Conservation (phyloP, 2,329 filamentous ascomycete genomes). For the Byssothecium circinans region DNA sequence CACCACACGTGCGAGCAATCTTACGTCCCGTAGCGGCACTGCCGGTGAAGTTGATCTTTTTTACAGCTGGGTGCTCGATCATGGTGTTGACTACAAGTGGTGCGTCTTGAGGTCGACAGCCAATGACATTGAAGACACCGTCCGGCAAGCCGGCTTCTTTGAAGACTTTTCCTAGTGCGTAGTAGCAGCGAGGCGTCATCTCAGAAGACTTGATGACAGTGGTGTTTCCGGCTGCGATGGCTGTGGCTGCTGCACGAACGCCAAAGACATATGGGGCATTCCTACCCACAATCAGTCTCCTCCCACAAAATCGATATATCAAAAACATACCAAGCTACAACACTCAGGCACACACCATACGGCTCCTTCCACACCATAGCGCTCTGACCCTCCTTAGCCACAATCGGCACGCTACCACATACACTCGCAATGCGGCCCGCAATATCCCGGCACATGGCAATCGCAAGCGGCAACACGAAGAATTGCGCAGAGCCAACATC, state of each 20-base stretch:
- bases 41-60: slow-evolving; percentile 75
- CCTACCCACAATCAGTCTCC: slow-evolving; percentile 24
- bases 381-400: slow-evolving; percentile 50
- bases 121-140: slow-evolving; percentile 71
- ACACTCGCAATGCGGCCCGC: slow-evolving; percentile 50
- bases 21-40: slow-evolving; percentile 40
- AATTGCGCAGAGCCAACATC: slow-evolving; percentile 36
- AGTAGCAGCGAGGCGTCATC: slow-evolving; percentile 18
- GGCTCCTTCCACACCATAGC: slow-evolving; percentile 72
- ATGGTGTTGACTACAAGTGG: slow-evolving; percentile 65
- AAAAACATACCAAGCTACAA: slow-evolving; percentile 69
- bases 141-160: slow-evolving; percentile 69
- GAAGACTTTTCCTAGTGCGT: slow-evolving; percentile 15
- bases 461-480: slow-evolving; percentile 37
- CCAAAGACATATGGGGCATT: slow-evolving; percentile 51
- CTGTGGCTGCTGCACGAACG: slow-evolving; percentile 44
- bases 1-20: slow-evolving; percentile 10
- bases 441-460: slow-evolving; percentile 49
- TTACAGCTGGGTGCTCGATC: slow-evolving; percentile 65
- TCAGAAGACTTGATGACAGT: slow-evolving; percentile 23
- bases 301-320: background rate
- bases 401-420: slow-evolving; percentile 50
- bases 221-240: slow-evolving; percentile 60
- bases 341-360: slow-evolving; percentile 72
- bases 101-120: slow-evolving; percentile 59